These are phyloP conservation scores for Fusarium foetens DNA, from an alignment of 2,329 filamentous ascomycete genomes.

Conservation along the genomic window DNA sequence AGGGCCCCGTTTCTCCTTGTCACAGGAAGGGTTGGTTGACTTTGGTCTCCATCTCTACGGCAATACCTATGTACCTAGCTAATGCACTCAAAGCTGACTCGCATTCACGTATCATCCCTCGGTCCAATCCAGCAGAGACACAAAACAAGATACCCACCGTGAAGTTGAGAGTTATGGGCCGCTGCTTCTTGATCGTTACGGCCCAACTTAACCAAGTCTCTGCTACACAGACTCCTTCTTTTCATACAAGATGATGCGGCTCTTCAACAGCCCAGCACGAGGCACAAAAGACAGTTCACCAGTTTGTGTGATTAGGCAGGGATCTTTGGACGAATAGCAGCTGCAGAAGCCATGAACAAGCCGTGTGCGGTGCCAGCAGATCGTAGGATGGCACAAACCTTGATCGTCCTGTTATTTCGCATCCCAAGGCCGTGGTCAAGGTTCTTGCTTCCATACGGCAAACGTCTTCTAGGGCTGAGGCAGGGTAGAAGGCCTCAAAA, in stretches of 20 bases:
- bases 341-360: conserved; percentile 27
- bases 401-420: conserved; percentile 16
- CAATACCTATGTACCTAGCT: conserved; percentile 1
- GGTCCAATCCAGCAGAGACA: conserved; percentile 33
- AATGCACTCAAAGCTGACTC: conserved; percentile 29
- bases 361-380: conserved; percentile 42
- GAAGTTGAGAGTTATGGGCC: conserved; percentile 2
- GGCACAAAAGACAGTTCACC: background rate
- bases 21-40: background rate
- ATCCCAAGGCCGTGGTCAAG: conserved; percentile 26
- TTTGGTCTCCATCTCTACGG: conserved; percentile 16
- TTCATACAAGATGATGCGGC: conserved; percentile 11
- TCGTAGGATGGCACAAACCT: conserved; percentile 16
- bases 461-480: conserved; percentile 20
- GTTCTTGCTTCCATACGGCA: conserved; percentile 1
- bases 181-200: background rate
- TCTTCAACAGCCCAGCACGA: conserved; percentile 9
- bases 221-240: conserved; percentile 13
- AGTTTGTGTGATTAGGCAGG: conserved; percentile 27
- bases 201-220: conserved; percentile 5
- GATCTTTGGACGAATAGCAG: conserved; percentile 32
- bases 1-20: background rate
- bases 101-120: conserved; percentile 18
- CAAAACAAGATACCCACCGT: conserved; percentile 22
- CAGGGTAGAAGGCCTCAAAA: conserved; percentile 31